phyloP scores from a whole-genome alignment of 768 basidiomycete genomes.

The Rhodotorula graminis region DNA sequence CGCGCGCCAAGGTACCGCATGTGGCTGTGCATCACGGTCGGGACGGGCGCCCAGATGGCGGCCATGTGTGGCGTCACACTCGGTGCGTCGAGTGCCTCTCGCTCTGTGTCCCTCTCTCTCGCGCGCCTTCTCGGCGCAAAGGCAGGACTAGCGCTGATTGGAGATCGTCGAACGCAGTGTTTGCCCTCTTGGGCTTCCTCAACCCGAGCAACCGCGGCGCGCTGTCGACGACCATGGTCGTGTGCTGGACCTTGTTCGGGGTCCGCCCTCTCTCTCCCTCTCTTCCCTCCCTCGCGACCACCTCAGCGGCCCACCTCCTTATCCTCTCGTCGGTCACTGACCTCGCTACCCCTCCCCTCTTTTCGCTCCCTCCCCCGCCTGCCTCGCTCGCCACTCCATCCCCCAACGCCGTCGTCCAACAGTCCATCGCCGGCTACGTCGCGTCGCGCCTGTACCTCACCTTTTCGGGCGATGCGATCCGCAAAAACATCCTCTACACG shows the following conservation, averaged over 20 bases:
- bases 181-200: slow-evolving; percentile 85
- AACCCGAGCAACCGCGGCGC: slow-evolving; percentile 93
- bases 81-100: slow-evolving; percentile 58
- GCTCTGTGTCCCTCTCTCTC: too few species aligned
- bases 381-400: too few species aligned
- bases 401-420: neutral
- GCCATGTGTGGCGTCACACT: slow-evolving; percentile 85
- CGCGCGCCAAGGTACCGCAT: slow-evolving; percentile 71
- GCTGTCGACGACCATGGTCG: slow-evolving; percentile 86
- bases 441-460: slow-evolving; percentile 77
- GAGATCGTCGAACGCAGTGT: slow-evolving; percentile 55
- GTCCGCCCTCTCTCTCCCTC: slow-evolving; percentile 29
- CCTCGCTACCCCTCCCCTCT: too few species aligned
- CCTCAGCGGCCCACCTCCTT: too few species aligned
- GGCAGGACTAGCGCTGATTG: too few species aligned
- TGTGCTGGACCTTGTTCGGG: slow-evolving; percentile 92
- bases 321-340: too few species aligned
- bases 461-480: slow-evolving; percentile 68
- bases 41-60: slow-evolving; percentile 79
- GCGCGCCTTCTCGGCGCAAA: too few species aligned
- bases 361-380: too few species aligned
- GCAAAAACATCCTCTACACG: slow-evolving; percentile 79
- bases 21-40: slow-evolving; percentile 76
- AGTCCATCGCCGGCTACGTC: slow-evolving; percentile 73
- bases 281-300: neutral